phyloP scores from a whole-genome alignment of 306 rosid species.

The Argentina anserina region DNA sequence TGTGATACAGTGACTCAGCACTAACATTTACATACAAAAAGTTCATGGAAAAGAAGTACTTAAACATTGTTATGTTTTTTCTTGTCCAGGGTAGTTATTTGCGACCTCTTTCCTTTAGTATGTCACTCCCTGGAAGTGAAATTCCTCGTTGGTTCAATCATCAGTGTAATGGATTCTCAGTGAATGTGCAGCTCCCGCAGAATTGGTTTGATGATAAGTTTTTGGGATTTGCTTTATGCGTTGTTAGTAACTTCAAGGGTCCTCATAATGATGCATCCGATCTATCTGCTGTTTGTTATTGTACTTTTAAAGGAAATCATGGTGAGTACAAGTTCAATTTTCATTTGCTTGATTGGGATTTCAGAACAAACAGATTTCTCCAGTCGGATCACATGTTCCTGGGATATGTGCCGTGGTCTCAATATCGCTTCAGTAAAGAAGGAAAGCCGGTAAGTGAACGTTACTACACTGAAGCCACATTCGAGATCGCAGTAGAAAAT shows the following conservation, averaged over 20 bases:
- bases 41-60: background rate
- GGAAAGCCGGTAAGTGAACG: background rate
- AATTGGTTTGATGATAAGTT: background rate
- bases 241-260: background rate
- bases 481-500: background rate
- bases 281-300: background rate
- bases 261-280: background rate
- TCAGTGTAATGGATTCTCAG: background rate
- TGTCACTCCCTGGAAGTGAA: background rate
- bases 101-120: background rate
- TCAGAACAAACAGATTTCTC: background rate
- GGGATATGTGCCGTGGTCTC: background rate
- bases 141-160: background rate
- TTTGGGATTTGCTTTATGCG: background rate
- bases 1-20: background rate
- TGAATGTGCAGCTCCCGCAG: background rate
- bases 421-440: background rate
- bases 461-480: background rate
- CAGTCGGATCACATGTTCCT: slow-evolving; percentile 2
- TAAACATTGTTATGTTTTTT: background rate
- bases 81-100: background rate
- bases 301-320: background rate
- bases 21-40: background rate
- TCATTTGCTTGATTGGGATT: background rate
- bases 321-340: background rate